Evolutionary conservation across 1,284 basidiomycete species (phyloP).

Genomic region (Ceratobasidium sp.): DNA sequence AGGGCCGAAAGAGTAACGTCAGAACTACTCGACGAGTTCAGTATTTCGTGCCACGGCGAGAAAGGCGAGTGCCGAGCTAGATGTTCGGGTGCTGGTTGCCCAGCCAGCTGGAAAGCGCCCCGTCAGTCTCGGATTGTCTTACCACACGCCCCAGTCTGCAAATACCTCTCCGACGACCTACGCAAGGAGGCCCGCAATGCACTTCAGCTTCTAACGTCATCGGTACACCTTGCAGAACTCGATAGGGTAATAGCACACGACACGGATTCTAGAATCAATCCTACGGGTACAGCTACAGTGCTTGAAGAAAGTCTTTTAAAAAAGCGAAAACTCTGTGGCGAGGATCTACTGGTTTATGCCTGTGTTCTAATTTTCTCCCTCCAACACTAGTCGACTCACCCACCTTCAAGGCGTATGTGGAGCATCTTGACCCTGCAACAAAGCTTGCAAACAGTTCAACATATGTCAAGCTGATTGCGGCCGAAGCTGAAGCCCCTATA

Average conservation of each 20-base stretch:
- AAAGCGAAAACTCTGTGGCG: no score
- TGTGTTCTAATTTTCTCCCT: no score
- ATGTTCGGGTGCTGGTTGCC: constrained; percentile 5
- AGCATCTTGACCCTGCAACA: no score
- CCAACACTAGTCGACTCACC: no score
- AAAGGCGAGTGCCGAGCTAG: background rate
- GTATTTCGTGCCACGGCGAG: background rate
- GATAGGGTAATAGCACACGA: background rate
- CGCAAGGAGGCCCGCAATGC: background rate
- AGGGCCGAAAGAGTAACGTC: background rate
- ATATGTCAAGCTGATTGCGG: no score
- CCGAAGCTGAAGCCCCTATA: no score
- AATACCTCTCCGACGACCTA: background rate
- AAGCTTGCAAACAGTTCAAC: no score
- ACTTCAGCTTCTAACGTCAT: background rate
- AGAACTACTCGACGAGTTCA: background rate
- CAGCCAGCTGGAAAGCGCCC: background rate
- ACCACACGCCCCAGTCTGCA: background rate
- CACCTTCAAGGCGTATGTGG: no score
- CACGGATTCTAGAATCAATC: background rate
- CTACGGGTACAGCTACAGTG: no score
- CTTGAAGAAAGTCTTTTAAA: no score
- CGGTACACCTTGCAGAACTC: background rate
- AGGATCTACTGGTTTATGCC: no score
- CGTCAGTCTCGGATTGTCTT: background rate